phyloP scores from a whole-genome alignment of 2,329 filamentous ascomycete genomes.

The Lasiodiplodia hormozganensis region DNA sequence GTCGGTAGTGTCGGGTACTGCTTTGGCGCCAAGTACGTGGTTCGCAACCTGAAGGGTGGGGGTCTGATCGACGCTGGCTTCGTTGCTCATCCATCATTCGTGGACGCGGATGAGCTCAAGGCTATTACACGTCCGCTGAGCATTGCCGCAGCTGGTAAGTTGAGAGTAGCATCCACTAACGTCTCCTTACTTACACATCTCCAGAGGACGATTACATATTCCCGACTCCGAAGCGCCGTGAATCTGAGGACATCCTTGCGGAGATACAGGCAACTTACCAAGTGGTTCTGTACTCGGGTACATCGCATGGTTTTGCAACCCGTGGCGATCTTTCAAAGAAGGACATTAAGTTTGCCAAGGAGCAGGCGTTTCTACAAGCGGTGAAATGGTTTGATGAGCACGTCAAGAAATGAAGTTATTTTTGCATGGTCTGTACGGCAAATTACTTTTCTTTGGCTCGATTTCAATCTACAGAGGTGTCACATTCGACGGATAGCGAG shows the following conservation, averaged over 20 bases:
- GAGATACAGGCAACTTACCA: conserved; percentile 69
- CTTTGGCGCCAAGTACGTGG: conserved; percentile 62
- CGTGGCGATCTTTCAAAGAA: conserved; percentile 67
- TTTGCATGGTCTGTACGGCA: not conserved
- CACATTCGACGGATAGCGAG: too few species aligned
- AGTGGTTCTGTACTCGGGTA: conserved; percentile 75
- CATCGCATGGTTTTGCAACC: conserved; percentile 77
- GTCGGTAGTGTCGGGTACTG: conserved; percentile 57
- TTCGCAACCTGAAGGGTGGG: conserved; percentile 65
- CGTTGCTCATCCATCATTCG: conserved; percentile 80
- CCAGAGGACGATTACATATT: conserved; percentile 67
- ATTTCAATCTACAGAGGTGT: too few species aligned
- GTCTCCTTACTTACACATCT: not conserved
- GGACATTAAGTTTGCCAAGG: conserved; percentile 72
- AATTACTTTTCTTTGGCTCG: too few species aligned
- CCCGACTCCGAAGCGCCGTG: conserved; percentile 60
- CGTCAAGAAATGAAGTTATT: conserved; percentile 49
- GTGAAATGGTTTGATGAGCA: conserved; percentile 77
- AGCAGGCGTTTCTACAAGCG: conserved; percentile 81
- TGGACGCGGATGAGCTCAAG: conserved; percentile 66
- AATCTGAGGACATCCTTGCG: conserved; percentile 66
- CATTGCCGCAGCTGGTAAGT: conserved; percentile 66
- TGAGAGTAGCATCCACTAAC: not conserved
- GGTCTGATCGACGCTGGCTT: conserved; percentile 72
- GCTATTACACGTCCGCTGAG: conserved; percentile 64